Base-by-base conservation (phyloP, 2,329 filamentous ascomycete species). In the Xylariaceae sp. region DNA sequence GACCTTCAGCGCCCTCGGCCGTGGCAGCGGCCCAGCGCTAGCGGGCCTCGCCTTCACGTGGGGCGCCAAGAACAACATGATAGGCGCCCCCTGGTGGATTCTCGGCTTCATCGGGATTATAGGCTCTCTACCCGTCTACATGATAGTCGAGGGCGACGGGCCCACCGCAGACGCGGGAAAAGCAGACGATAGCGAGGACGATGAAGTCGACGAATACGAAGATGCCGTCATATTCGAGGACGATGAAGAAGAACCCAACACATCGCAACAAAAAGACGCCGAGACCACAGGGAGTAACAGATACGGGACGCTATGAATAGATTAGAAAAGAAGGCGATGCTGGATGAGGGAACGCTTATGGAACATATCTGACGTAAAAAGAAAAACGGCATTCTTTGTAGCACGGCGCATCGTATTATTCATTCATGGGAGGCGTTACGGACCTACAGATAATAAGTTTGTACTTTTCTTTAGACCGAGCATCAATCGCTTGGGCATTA, bases 51-150 rank as follows among this genome's bases (percentile, higher is more conserved):
- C 85, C 0, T 96, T 96, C 66, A 87, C 84, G 0, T 83, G 81
- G 72, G 92, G 92, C 1, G 83, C 90, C 1, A 81, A 87, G 63
- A 74, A 78, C 29, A 89, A 89, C 0, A 92, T 89, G 66, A 78
- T 94, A 29, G 81, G 95, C 48, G 74, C 88, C 0, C 86, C 92
- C 0, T 96, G 89, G 81, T 95, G 88, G 84, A 76, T 87, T 3
- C 75, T 96, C n/a, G 79, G 83, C 0, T 62, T 73, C 0, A 74
- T 95, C 42, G 80, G 84, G 0, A 57, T 81, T 0, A 45, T 90
- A 1, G 87, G 88, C 16, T 83, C 83, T 0, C 69, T 95, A 2
- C 88, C 90, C 0, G 81, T 87, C 0, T 89, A 85, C 68, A 87
- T 84, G 72, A 79, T 95, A 1, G 79, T 85, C 13, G 83, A 96